Conservation (phyloP, 164 flowering plant species). For the Vitis riparia region DNA sequence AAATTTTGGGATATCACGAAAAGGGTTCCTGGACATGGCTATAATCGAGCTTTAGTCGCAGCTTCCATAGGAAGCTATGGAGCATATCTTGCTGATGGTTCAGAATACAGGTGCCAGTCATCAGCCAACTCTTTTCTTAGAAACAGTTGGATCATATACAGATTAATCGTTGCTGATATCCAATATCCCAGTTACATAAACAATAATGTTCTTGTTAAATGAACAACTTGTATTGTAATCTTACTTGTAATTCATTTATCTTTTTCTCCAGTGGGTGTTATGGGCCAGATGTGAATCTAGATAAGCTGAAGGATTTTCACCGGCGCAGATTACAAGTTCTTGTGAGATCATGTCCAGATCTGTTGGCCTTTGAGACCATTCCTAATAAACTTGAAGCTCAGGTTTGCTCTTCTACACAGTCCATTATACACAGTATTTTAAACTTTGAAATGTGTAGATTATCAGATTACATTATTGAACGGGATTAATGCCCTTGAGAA, state of each 20-base stretch:
- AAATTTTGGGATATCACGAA: constrained; percentile 55
- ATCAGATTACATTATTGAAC: no score
- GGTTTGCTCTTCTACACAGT: constrained; percentile 37
- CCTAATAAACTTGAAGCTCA: constrained; percentile 95
- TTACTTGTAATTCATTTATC: no score
- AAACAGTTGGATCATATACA: neutral
- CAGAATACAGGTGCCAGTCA: constrained; percentile 74
- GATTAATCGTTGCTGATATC: no score
- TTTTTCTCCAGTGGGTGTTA: constrained; percentile 61
- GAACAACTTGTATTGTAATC: no score
- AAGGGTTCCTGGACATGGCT: constrained; percentile 22
- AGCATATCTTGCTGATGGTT: constrained; percentile 97
- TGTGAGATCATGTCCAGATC: constrained; percentile 73
- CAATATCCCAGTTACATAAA: no score
- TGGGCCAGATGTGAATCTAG: constrained; percentile 58
- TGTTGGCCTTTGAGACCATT: constrained; percentile 92
- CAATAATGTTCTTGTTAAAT: neutral
- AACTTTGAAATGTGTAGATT: neutral
- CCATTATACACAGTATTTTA: neutral
- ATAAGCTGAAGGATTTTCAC: constrained; percentile 86
- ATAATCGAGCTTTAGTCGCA: constrained; percentile 75
- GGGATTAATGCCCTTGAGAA: no score
- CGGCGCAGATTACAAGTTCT: constrained; percentile 78
- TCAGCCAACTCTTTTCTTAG: neutral
- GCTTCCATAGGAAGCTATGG: constrained; percentile 98